A percentile compares a stretch with the other conserved stretches of the same genome.
phyloP scores from a whole-genome alignment of 2,329 filamentous ascomycete genomes.

The Knufia petricola region DNA sequence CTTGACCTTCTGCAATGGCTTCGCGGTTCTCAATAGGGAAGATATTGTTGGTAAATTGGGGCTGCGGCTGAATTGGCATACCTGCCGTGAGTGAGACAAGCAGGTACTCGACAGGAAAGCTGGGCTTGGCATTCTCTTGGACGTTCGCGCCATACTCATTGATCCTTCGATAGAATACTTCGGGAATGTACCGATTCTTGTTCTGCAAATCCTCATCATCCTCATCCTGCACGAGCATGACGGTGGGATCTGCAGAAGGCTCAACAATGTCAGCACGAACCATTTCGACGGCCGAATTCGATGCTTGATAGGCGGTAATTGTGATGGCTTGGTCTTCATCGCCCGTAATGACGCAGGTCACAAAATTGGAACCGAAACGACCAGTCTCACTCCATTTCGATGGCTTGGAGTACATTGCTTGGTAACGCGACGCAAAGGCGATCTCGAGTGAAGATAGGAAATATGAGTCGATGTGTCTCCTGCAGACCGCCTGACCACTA shows the following conservation, averaged over 20 bases:
- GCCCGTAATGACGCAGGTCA: conserved; percentile 91
- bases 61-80: conserved; percentile 72
- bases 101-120: conserved; percentile 93
- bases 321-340: conserved; percentile 81
- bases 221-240: conserved; percentile 91
- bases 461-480: conserved; percentile 90
- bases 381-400: conserved; percentile 97
- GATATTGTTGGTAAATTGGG: conserved; percentile 58
- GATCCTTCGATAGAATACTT: conserved; percentile 90
- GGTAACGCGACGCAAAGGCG: conserved; percentile 75
- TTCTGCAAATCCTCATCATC: conserved; percentile 63
- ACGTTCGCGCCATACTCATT: conserved; percentile 96
- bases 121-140: conserved; percentile 92
- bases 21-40: conserved; percentile 93
- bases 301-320: conserved; percentile 87
- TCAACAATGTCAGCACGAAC: conserved; percentile 89
- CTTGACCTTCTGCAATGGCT: conserved; percentile 74
- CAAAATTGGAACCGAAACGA: conserved; percentile 88
- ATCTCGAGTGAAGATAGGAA: conserved; percentile 89
- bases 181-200: conserved; percentile 80
- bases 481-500: conserved; percentile 84
- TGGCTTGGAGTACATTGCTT: conserved; percentile 77
- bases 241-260: conserved; percentile 80
- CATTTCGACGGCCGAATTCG: conserved; percentile 95
- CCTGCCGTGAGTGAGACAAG: conserved; percentile 93